These are phyloP conservation scores for Rosa persica DNA, from an alignment of 306 rosid genomes.

Conservation along the genomic window DNA sequence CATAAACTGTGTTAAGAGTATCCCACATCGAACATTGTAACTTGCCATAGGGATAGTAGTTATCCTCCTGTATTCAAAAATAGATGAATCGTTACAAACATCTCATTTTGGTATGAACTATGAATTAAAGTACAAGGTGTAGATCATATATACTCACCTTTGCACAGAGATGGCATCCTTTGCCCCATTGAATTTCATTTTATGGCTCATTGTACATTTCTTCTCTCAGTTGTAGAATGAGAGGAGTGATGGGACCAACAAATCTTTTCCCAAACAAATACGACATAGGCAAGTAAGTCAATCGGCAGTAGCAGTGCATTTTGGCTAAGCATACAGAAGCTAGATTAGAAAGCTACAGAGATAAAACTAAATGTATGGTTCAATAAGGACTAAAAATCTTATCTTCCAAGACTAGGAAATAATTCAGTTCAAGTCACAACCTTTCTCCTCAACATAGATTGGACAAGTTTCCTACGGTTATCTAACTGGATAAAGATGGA, in stretches of 20 bases:
- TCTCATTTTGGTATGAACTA: too few species aligned
- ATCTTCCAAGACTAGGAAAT: background rate
- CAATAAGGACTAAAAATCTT: too few species aligned
- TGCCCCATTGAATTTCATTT: conserved; percentile 50
- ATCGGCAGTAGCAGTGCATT: conserved; percentile 68
- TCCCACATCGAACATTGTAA: conserved; percentile 35
- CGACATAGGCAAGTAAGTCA: conserved; percentile 71
- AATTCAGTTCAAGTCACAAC: too few species aligned
- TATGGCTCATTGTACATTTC: conserved; percentile 51
- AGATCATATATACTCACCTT: conserved; percentile 23
- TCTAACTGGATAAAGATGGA: background rate
- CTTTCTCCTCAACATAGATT: background rate
- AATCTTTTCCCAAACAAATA: conserved; percentile 62
- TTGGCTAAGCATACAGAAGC: conserved; percentile 45
- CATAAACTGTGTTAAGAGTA: conserved; percentile 16
- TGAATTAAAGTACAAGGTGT: background rate
- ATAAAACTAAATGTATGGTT: background rate
- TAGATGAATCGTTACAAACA: too few species aligned
- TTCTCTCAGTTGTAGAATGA: conserved; percentile 50
- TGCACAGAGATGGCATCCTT: conserved; percentile 58
- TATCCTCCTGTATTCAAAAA: conserved; percentile 20
- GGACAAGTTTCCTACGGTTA: background rate
- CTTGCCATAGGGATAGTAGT: conserved; percentile 20
- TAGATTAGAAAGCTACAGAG: too few species aligned
- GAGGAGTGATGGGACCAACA: conserved; percentile 71